Evolutionary conservation across 768 basidiomycete species (phyloP), one percentile per base, ranked within the genome.

Genomic region (Bullera alba): DNA sequence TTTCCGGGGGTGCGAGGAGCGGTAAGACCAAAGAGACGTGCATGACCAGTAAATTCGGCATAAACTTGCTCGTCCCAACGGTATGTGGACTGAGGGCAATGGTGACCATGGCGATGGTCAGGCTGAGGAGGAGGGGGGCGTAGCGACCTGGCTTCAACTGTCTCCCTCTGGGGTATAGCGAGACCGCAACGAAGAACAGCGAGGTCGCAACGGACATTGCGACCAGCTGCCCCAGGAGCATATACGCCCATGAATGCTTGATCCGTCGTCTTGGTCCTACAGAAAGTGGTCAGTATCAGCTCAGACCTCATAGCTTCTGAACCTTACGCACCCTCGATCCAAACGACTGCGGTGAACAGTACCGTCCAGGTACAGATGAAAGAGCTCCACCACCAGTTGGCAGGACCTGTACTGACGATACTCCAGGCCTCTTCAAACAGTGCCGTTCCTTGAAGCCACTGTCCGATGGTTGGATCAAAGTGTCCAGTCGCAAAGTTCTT

Each of bases 161-260:
- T 37, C n/a, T 41, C 17, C 2, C 30, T 32, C 16, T 30, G 19
- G 62, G 57, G 8, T 73, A 56, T n/a, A 74, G 61, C 0, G 75
- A 73, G 10, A 82, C 48, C 8, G 81, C 78, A 5, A 80, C 67
- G 57, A 79, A 79, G 71, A 84, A 85, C 17, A 86, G 74, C 47
- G 80, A 79, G 0, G 79, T 78, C 6, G 82, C 80, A 30, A 84
- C 80, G 10, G 80, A 80, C 39, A 85, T 80, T 27, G 84, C 83
- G 47, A 86, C 83, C 19, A 85, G 58, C 67, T 85, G 83, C 4
- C 83, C 84, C 7, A 86, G 76, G 29, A 85, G 73, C 81, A 85
- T 83, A 70, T 83, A 85, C 1, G 79, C 81, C 81, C 81, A 83
- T 0, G 79, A 42, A 53, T 79, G 74, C 56, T 76, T 77, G 51